Base-by-base conservation (phyloP, 164 flowering plant species). In the Malania oleifera region DNA sequence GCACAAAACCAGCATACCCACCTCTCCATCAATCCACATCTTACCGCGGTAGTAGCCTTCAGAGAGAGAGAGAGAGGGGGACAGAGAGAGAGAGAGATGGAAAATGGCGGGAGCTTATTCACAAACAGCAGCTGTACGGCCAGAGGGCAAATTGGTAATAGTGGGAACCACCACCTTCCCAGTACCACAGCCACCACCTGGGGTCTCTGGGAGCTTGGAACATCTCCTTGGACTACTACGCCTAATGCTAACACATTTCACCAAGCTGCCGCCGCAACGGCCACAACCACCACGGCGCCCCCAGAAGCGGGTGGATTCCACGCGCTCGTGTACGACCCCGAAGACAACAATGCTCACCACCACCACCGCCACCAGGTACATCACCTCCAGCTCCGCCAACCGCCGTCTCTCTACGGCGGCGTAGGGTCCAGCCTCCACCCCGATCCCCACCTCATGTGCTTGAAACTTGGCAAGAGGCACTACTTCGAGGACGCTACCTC, bases 381-480 rank as follows among this genome's bases (percentile, higher is more conserved):
- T 31, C 56, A 27, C 13, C 50, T 45, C 22, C 52, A 35, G 13
- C 57, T 20, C 9, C 64, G 56, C 10, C 68, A 18, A 29, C 65
- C 25, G 38, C 65, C 25, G 19, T 31, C 63, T 27, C 59, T 67
- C 13, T 67, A 63, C 65, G 57, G 37, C 34, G 71, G 68, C 14
- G 67, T 19, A 5, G 69, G 62, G 12, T 34, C 70, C 28, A 59
- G 59, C 19, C 8, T 55, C 47, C 67, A 54, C 38, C 72, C 70
- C 24, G 91, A 82, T 62, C 83, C 85, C 0, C 86, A 80, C 49
- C 68, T 81, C 35, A 75, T 69, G 56, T 82, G 86, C 64, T 68
- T 86, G 74, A 80, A 82, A 66, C 73, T 86, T 0, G 92, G 92
- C 22, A 82, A 83, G 76, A 61, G 87, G 56, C 77, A 80, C 15